Evolutionary conservation across 2,329 filamentous ascomycete species (phyloP), one percentile per base, ranked within the genome.

Genomic region (Teratosphaeriaceae sp.): DNA sequence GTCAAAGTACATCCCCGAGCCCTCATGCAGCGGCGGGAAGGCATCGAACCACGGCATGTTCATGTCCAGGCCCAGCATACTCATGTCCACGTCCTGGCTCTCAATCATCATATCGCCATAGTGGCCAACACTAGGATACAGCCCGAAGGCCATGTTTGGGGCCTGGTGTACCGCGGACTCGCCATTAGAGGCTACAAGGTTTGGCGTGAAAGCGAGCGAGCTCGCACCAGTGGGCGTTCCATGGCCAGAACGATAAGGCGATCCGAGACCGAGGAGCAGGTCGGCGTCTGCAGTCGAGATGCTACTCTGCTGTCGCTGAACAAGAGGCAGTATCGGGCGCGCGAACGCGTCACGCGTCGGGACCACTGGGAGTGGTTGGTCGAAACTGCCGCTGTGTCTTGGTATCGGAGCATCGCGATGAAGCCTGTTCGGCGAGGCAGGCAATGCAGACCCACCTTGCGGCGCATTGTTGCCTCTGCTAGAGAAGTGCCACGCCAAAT

Each of bases 401-500:
- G n/a, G n/a, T n/a, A n/a, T n/a, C n/a, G n/a, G n/a, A n/a, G n/a
- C n/a, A n/a, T n/a, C n/a, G n/a, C n/a, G n/a, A n/a, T n/a, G n/a
- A n/a, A n/a, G n/a, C n/a, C n/a, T n/a, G n/a, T n/a, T n/a, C n/a
- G n/a, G n/a, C n/a, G n/a, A n/a, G n/a, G n/a, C n/a, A n/a, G n/a
- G n/a, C n/a, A n/a, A n/a, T n/a, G n/a, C n/a, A n/a, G n/a, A n/a
- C n/a, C n/a, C n/a, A n/a, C n/a, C n/a, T n/a, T 23, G 55, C 6
- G 31, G 9, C 18, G 8, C 3, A 5, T 34, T 51, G 50, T 55
- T 16, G 13, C 18, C 22, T 18, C 68, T 66, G 44, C 73, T 80
- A 46, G 85, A 81, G 59, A 88, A 94, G 58, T 94, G 78, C 43
- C 90, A 75, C 1, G 87, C 89, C 3, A 94, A 69, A 57, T 86